Percentiles rank a stretch among this genome's conserved stretches.
These are phyloP conservation scores for Stephania yunnanensis DNA, from an alignment of 164 flowering plant species.

Conservation along the genomic window DNA sequence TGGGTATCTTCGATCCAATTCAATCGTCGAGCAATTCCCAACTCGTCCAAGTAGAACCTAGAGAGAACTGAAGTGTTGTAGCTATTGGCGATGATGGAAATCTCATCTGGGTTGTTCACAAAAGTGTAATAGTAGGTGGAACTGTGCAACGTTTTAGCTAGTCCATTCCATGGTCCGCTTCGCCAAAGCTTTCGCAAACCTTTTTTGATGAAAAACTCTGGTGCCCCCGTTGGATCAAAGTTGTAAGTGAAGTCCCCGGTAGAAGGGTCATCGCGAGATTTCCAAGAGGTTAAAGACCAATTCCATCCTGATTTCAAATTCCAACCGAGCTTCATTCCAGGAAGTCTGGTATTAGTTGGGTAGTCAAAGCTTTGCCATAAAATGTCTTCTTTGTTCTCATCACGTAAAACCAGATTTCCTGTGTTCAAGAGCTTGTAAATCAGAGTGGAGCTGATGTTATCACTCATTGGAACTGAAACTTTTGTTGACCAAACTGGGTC, in stretches of 20 bases:
- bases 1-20: conserved; percentile 4
- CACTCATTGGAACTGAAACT: not conserved
- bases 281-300: conserved; percentile 29
- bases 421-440: conserved; percentile 34
- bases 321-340: conserved; percentile 28
- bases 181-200: conserved; percentile 13
- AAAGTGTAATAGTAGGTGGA: conserved; percentile 6
- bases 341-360: not conserved
- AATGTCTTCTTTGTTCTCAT: not conserved
- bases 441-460: not conserved
- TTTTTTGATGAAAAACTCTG: conserved; percentile 19
- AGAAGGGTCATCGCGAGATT: not conserved
- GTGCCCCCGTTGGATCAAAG: conserved; percentile 23
- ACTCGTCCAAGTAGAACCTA: not conserved
- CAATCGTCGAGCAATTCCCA: not conserved
- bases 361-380: not conserved
- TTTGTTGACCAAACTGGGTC: conserved; percentile 29
- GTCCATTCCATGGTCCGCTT: conserved; percentile 22
- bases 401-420: conserved; percentile 40
- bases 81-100: not conserved
- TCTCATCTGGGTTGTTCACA: conserved; percentile 8
- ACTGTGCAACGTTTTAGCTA: conserved; percentile 5
- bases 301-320: conserved; percentile 31
- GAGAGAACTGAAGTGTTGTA: conserved; percentile 6
- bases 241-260: conserved; percentile 21